A percentile compares a stretch with the other conserved stretches of the same genome.
phyloP scores from a whole-genome alignment of 2,329 filamentous ascomycete genomes.

The Aspergillus proliferans region DNA sequence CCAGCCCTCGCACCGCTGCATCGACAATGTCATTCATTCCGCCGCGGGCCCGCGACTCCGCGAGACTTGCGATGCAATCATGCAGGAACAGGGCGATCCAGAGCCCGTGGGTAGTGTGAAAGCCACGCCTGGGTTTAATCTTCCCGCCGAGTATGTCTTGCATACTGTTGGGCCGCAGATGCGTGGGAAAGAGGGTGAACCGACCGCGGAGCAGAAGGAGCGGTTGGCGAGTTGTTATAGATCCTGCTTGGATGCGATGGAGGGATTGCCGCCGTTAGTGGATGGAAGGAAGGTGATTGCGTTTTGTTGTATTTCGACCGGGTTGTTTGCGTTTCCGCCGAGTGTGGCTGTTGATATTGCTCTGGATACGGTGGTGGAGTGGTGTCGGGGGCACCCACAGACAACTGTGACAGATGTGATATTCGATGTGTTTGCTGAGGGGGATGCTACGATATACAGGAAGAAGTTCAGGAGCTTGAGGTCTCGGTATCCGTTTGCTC shows the following conservation, averaged over 20 bases:
- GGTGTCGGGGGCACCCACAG: conserved; percentile 8
- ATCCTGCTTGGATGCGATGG: conserved; percentile 9
- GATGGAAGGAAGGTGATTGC: conserved; percentile 14
- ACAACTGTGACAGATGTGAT: conserved; percentile 16
- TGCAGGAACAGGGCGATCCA: conserved; percentile 5
- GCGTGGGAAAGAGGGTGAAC: background rate
- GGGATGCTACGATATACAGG: conserved; percentile 11
- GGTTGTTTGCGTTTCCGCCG: conserved; percentile 18
- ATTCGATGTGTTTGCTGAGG: conserved; percentile 15
- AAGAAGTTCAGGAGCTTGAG: background rate
- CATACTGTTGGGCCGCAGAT: conserved; percentile 19
- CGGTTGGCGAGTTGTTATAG: conserved; percentile 14
- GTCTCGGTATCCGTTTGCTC: background rate
- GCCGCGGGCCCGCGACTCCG: conserved; percentile 17
- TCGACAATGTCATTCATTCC: conserved; percentile 20
- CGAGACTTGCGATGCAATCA: conserved; percentile 12
- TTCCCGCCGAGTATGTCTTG: conserved; percentile 11
- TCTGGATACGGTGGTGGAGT: conserved; percentile 7
- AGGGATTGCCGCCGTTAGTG: conserved; percentile 6
- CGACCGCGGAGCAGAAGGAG: conserved; percentile 1
- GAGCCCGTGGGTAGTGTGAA: conserved; percentile 11
- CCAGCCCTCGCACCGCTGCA: conserved; percentile 16
- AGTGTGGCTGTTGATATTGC: conserved; percentile 12
- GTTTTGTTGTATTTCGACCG: conserved; percentile 20
- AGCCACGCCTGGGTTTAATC: conserved; percentile 14